Evolutionary conservation across 31 red algal species (phyloP).

Genomic region (Pterothamnion heteromorphum): DNA sequence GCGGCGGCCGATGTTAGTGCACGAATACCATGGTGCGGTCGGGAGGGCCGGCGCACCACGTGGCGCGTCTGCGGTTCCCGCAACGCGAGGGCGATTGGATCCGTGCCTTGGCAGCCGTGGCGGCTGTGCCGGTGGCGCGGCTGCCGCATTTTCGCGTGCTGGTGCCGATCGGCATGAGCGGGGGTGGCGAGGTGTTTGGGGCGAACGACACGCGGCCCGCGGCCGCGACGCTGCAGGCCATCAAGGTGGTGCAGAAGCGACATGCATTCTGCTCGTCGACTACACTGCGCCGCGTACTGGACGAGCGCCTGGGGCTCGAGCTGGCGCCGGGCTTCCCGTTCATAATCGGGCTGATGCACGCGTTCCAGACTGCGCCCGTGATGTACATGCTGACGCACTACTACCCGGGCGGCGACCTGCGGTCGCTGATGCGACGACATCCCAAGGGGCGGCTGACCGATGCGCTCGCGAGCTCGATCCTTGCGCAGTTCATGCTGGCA

Average conservation of each 20-base stretch:
- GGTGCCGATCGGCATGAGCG: slow-evolving; percentile 67
- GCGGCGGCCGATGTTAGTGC: too few species aligned
- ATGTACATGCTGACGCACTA: slow-evolving; percentile 84
- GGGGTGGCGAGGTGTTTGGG: slow-evolving; percentile 63
- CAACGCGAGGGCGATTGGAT: too few species aligned
- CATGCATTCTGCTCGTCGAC: slow-evolving; percentile 58
- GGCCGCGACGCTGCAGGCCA: background rate
- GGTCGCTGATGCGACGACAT: too few species aligned
- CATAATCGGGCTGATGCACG: slow-evolving; percentile 65
- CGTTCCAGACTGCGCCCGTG: slow-evolving; percentile 76
- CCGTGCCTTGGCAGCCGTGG: background rate
- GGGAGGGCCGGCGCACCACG: too few species aligned
- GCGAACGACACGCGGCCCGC: background rate
- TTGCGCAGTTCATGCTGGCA: slow-evolving; percentile 77
- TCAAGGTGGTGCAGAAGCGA: slow-evolving; percentile 80
- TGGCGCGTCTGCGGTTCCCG: too few species aligned
- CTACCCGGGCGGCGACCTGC: slow-evolving; percentile 79
- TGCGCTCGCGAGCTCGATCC: slow-evolving; percentile 53
- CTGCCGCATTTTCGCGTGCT: slow-evolving; percentile 49
- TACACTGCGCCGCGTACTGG: slow-evolving; percentile 58
- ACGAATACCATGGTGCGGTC: too few species aligned
- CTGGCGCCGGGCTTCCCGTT: slow-evolving; percentile 70
- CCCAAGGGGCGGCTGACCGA: too few species aligned
- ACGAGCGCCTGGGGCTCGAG: slow-evolving; percentile 74
- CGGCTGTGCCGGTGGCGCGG: background rate